phyloP scores from a whole-genome alignment of 371 early-diverging fungal species.

The Apophysomyces ossiformis region DNA sequence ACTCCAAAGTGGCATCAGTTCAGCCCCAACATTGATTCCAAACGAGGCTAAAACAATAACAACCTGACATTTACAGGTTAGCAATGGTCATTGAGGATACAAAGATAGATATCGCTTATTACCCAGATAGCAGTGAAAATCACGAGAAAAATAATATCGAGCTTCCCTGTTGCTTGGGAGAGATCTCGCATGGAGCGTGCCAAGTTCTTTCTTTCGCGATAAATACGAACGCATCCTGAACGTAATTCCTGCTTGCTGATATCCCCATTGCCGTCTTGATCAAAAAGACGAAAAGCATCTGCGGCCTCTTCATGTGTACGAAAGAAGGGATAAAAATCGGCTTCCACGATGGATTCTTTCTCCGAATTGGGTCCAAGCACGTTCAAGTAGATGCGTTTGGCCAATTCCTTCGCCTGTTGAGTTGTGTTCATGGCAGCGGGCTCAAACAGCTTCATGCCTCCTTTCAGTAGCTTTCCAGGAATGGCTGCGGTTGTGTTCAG shows the following conservation, averaged over 20 bases:
- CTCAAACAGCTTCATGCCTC: slow-evolving; percentile 29
- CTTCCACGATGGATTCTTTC: slow-evolving; percentile 49
- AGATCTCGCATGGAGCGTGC: slow-evolving; percentile 65
- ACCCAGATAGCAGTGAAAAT: slow-evolving; percentile 48
- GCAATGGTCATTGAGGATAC: too few relatives aligned
- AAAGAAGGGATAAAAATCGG: slow-evolving; percentile 64
- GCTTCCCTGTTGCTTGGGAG: slow-evolving; percentile 68
- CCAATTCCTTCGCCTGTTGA: slow-evolving; percentile 51
- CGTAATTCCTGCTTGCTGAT: slow-evolving; percentile 66
- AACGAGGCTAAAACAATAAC: slow-evolving; percentile 52
- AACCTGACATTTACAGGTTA: background rate
- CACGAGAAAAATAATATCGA: slow-evolving; percentile 63
- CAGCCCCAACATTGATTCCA: slow-evolving; percentile 64
- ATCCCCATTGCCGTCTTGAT: slow-evolving; percentile 72
- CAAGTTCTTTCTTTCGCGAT: slow-evolving; percentile 65
- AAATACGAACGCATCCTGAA: slow-evolving; percentile 58
- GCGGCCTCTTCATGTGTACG: slow-evolving; percentile 57
- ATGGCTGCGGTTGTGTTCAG: slow-evolving; percentile 24
- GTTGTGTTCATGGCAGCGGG: slow-evolving; percentile 33
- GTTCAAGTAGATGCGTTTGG: slow-evolving; percentile 53
- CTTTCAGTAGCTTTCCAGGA: slow-evolving; percentile 41
- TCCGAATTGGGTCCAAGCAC: slow-evolving; percentile 29
- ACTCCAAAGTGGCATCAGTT: slow-evolving; percentile 63
- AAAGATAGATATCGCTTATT: background rate
- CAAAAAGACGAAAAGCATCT: slow-evolving; percentile 74